A percentile compares a stretch with the other conserved stretches of the same genome.
Conservation (phyloP, 306 rosid species). For the Begonia masoniana region DNA sequence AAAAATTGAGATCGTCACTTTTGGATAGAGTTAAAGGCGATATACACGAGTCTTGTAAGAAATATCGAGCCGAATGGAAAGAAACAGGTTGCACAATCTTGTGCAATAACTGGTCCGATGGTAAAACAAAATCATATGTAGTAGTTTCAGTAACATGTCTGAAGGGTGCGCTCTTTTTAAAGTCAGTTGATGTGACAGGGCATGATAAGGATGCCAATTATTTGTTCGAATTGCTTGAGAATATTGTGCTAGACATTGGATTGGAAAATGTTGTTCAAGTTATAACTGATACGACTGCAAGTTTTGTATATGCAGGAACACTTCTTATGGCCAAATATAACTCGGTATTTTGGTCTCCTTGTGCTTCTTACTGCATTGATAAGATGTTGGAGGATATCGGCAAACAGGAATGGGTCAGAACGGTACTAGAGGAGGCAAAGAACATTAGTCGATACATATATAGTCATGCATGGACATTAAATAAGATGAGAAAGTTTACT, state of each 20-base stretch:
- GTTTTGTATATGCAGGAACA: slow-evolving; percentile 43
- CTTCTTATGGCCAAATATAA: slow-evolving; percentile 49
- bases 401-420: slow-evolving; percentile 46
- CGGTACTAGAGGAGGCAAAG: slow-evolving; percentile 52
- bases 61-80: slow-evolving; percentile 53
- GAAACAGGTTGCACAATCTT: slow-evolving; percentile 58
- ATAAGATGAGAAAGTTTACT: slow-evolving; percentile 44
- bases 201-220: slow-evolving; percentile 34
- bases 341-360: slow-evolving; percentile 72
- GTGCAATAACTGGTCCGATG: slow-evolving; percentile 50
- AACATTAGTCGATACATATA: slow-evolving; percentile 34
- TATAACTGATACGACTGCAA: slow-evolving; percentile 40
- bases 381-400: slow-evolving; percentile 58
- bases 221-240: slow-evolving; percentile 47
- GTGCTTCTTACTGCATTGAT: slow-evolving; percentile 45
- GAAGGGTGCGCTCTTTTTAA: slow-evolving; percentile 43
- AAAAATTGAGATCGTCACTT: slow-evolving; percentile 36
- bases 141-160: slow-evolving; percentile 43
- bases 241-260: slow-evolving; percentile 50
- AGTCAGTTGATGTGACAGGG: slow-evolving; percentile 47
- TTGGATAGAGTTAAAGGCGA: slow-evolving; percentile 50
- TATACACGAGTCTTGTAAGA: slow-evolving; percentile 28
- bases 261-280: slow-evolving; percentile 65
- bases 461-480: slow-evolving; percentile 39
- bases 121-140: slow-evolving; percentile 27